phyloP scores from a whole-genome alignment of 371 early-diverging fungal species.

The Phascolomyces articulosus region DNA sequence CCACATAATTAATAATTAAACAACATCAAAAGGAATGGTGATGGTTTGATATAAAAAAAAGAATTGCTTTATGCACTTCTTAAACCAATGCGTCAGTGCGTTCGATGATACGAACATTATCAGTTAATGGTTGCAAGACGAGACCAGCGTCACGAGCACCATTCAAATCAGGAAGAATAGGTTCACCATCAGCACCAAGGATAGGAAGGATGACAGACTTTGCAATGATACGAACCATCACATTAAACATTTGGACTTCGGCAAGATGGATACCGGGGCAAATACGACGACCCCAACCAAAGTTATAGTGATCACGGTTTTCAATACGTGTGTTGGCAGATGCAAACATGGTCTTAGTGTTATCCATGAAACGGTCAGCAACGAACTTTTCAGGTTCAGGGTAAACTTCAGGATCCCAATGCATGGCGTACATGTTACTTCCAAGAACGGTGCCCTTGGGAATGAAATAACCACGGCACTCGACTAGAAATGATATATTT shows the following conservation, averaged over 20 bases:
- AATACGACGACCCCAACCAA: conserved; percentile 23
- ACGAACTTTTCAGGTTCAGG: conserved; percentile 21
- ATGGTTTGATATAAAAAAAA: no score
- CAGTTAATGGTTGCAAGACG: conserved; percentile 11
- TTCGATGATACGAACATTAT: conserved; percentile 10
- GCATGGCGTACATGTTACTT: conserved; percentile 24
- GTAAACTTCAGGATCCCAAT: conserved; percentile 13
- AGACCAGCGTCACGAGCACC: conserved; percentile 15
- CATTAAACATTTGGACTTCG: conserved; percentile 16
- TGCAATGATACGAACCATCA: conserved; percentile 13
- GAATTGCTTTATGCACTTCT: no score
- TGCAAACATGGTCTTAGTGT: conserved; percentile 14
- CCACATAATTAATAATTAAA: no score
- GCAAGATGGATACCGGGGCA: conserved; percentile 25
- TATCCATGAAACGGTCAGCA: conserved; percentile 25
- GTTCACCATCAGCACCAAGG: conserved; percentile 5
- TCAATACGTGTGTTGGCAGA: conserved; percentile 15
- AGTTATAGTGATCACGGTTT: conserved; percentile 17
- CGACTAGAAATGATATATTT: conserved; percentile 5
- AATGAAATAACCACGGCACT: conserved; percentile 32
- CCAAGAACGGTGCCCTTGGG: conserved; percentile 36
- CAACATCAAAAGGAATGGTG: no score
- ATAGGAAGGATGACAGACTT: conserved; percentile 14
- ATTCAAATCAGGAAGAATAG: conserved; percentile 12
- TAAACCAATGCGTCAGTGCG: conserved; percentile 15